These are phyloP conservation scores for Metarhizium album DNA, from an alignment of 2,329 filamentous ascomycete genomes.

Conservation along the genomic window DNA sequence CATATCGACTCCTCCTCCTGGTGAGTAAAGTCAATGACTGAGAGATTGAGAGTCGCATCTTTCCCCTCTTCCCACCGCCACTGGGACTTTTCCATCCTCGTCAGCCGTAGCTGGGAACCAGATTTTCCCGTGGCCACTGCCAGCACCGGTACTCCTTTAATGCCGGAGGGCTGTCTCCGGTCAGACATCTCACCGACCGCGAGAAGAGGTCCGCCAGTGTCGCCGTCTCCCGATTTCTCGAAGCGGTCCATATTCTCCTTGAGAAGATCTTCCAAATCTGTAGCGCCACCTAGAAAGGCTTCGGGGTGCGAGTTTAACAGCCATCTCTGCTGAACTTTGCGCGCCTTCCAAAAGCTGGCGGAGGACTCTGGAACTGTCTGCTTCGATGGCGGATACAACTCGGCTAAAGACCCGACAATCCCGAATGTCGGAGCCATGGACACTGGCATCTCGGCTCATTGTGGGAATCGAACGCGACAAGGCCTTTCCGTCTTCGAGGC, in stretches of 20 bases:
- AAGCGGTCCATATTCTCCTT: constrained; percentile 25
- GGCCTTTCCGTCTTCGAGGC: neutral
- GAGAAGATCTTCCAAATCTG: constrained; percentile 20
- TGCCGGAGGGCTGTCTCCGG: constrained; percentile 17
- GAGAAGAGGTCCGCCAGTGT: constrained; percentile 28
- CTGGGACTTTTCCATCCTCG: constrained; percentile 36
- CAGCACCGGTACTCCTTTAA: constrained; percentile 24
- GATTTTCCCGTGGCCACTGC: constrained; percentile 44
- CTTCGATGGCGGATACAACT: constrained; percentile 24
- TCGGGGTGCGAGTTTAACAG: constrained; percentile 41
- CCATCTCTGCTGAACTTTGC: constrained; percentile 34
- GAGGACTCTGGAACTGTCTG: constrained; percentile 12
- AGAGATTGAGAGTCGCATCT: constrained; percentile 35
- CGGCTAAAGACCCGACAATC: constrained; percentile 20
- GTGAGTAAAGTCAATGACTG: constrained; percentile 28
- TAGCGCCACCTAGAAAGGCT: constrained; percentile 29
- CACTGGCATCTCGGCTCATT: neutral
- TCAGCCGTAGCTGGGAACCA: constrained; percentile 47
- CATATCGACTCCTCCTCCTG: constrained; percentile 41
- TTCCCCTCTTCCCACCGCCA: constrained; percentile 43
- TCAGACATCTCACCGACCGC: constrained; percentile 45
- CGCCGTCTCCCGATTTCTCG: constrained; percentile 15
- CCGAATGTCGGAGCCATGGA: constrained; percentile 21
- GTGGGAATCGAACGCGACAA: too few relatives aligned
- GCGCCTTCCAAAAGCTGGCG: constrained; percentile 19